Base-by-base conservation (phyloP, 768 basidiomycete species). In the Boletus bicolor region DNA sequence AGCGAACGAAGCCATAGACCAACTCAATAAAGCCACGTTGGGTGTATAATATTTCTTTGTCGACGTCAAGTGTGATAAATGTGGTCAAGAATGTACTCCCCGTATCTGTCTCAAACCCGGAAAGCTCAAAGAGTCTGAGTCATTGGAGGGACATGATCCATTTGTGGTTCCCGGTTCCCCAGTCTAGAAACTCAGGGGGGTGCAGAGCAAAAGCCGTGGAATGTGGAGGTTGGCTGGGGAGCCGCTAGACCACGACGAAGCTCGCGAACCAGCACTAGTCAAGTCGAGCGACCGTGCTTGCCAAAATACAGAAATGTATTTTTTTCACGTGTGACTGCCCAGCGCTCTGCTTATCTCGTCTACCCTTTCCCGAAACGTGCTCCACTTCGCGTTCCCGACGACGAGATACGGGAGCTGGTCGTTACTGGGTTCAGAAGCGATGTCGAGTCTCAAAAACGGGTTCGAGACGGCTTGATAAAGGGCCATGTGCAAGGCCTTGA, bases 31-130 rank as follows among this genome's bases (percentile, higher is more conserved):
- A 61, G 79, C 79, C 39, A 72, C 70, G 50, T 42, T 85, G 76
- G 51, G 64, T 58, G 47, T 64, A 38, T 61, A 63, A 15, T 39
- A 35, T 36, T 42, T 3, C 9, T 14, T 61, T 10, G 7, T 26
- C 8, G 24, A 26, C 7, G 5, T 38, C 45, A 17, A 41, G 5
- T 4, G 34, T 17, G 12, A 38, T 32, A 11, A 26, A 21, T 21
- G 47, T 12, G 8, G 30, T n/a, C 28, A 53, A 44, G 19, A 3
- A 66, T 71, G 68, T 71, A 38, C 54, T 77, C 90, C 89, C 81
- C 92, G 91, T 93, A 95, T 93, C 93, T 95, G 92, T 95, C 92
- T 83, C 86, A 87, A 77, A 77, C 75, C 76, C 75, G 74, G 84
- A 75, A 60, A 66, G 75, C 81, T 89, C 67, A 55, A 72, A 74